phyloP scores from a whole-genome alignment of 306 rosid genomes.

The Castanopsis chinensis region DNA sequence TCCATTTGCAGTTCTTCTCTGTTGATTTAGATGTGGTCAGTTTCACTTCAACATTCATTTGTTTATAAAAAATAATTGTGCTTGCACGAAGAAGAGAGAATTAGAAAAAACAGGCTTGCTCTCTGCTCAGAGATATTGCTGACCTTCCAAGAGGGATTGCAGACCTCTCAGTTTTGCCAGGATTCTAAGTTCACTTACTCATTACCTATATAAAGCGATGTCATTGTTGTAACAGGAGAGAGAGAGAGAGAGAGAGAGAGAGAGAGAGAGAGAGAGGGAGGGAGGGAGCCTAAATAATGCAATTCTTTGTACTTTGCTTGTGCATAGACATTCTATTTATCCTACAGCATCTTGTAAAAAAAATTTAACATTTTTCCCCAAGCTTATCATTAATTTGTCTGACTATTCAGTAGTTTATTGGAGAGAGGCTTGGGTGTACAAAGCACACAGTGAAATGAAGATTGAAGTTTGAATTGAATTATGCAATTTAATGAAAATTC shows the following conservation, averaged over 20 bases:
- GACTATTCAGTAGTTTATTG: no score
- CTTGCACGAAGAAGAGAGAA: constrained; percentile 65
- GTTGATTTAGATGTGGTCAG: background rate
- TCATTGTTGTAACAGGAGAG: background rate
- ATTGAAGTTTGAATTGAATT: background rate
- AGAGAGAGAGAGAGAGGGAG: background rate
- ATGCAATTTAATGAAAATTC: background rate
- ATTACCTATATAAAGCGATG: no score
- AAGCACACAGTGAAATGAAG: background rate
- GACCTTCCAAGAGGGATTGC: constrained; percentile 89
- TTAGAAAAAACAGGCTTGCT: constrained; percentile 75
- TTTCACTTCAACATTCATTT: background rate
- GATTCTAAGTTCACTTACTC: constrained; percentile 46
- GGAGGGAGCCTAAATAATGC: background rate
- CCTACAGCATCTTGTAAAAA: background rate
- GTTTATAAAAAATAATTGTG: background rate
- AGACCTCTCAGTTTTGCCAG: constrained; percentile 76
- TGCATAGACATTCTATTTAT: background rate
- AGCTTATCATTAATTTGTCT: background rate
- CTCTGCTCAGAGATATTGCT: constrained; percentile 74
- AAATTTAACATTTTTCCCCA: background rate
- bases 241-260: background rate
- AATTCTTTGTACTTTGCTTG: constrained; percentile 13
- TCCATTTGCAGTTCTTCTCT: background rate
- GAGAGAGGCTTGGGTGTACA: background rate